These are phyloP conservation scores for Fusarium hostae DNA, from an alignment of 2,329 filamentous ascomycete genomes.

Conservation along the genomic window DNA sequence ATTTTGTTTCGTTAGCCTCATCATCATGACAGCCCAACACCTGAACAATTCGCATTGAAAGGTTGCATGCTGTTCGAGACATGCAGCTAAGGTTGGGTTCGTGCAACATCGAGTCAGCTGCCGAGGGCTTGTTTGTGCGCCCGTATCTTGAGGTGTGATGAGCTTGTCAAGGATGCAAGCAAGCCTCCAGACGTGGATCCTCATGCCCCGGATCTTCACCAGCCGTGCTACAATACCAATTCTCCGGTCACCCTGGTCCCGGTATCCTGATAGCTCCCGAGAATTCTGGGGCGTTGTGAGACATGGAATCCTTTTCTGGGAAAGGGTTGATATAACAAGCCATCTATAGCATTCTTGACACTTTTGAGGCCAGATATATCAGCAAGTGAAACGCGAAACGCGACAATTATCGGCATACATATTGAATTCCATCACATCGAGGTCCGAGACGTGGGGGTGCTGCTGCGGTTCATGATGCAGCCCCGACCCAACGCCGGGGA, in stretches of 20 bases:
- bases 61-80: not conserved
- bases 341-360: not conserved
- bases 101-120: slow-evolving; percentile 4
- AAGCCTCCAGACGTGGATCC: slow-evolving; percentile 15
- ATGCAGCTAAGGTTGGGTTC: not conserved
- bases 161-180: not conserved
- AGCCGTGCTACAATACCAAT: slow-evolving; percentile 24
- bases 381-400: slow-evolving; percentile 9
- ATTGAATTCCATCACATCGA: not conserved
- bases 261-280: not conserved
- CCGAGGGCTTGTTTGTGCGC: slow-evolving; percentile 7
- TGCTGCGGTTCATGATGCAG: not conserved
- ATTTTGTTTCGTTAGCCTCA: slow-evolving; percentile 13
- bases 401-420: slow-evolving; percentile 6
- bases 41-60: not conserved
- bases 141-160: not conserved
- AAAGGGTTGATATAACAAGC: slow-evolving; percentile 3
- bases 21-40: not conserved
- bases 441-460: not conserved
- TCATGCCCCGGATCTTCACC: slow-evolving; percentile 1
- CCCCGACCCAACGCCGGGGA: slow-evolving; percentile 5
- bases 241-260: slow-evolving; percentile 24
- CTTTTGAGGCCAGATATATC: slow-evolving; percentile 1
- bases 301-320: slow-evolving; percentile 18
- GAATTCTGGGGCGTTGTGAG: slow-evolving; percentile 22